Conservation (phyloP, 2,329 filamentous ascomycete species). For the Fusarium coffeatum region DNA sequence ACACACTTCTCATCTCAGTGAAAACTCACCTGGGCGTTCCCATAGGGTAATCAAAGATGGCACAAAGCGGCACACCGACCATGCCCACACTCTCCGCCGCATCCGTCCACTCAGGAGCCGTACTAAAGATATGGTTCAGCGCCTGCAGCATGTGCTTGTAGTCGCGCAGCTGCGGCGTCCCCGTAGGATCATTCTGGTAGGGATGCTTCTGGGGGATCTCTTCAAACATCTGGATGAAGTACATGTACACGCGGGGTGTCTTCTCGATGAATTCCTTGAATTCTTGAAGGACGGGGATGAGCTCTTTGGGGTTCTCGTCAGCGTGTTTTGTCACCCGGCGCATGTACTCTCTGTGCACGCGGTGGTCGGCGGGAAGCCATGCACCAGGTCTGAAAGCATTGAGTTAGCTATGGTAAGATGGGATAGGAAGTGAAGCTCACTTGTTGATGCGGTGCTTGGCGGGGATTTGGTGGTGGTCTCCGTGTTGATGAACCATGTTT, state of each 20-base stretch:
- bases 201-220: slow-evolving; percentile 71
- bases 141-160: slow-evolving; percentile 74
- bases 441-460: slow-evolving; percentile 58
- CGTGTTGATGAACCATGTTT: slow-evolving; percentile 63
- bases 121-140: slow-evolving; percentile 69
- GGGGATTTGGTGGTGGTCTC: slow-evolving; percentile 64
- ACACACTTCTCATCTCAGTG: background rate
- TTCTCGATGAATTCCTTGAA: slow-evolving; percentile 74
- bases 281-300: slow-evolving; percentile 71
- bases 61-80: slow-evolving; percentile 65
- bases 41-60: slow-evolving; percentile 68
- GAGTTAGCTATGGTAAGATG: background rate
- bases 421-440: slow-evolving; percentile 49
- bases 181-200: slow-evolving; percentile 71
- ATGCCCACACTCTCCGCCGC: slow-evolving; percentile 63
- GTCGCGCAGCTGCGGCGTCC: slow-evolving; percentile 71
- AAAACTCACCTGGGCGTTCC: slow-evolving; percentile 59
- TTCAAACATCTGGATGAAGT: slow-evolving; percentile 74
- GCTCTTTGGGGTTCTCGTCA: slow-evolving; percentile 60
- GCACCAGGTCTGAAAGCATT: slow-evolving; percentile 58
- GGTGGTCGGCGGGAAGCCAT: slow-evolving; percentile 74
- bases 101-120: slow-evolving; percentile 65
- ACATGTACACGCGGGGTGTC: slow-evolving; percentile 73
- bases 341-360: slow-evolving; percentile 73
- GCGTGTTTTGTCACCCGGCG: slow-evolving; percentile 65